A percentile compares a stretch with the other conserved stretches of the same genome.
Conservation (phyloP, 192 early-diverging fungal species). For the Entophlyctis luteolus region DNA sequence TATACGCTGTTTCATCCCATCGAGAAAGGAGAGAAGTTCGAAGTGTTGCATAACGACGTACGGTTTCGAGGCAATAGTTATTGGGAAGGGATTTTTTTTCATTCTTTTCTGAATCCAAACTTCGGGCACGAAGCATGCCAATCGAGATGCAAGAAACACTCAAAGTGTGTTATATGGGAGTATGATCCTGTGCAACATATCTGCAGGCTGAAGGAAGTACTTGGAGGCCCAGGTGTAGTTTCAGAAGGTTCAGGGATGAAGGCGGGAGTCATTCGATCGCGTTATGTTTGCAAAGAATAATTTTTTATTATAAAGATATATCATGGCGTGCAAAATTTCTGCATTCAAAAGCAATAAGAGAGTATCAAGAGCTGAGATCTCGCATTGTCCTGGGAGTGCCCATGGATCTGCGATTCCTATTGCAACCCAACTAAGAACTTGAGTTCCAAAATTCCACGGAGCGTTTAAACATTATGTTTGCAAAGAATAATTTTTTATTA, state of each 20-base stretch:
- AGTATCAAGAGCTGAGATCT: no score
- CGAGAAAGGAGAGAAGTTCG: background rate
- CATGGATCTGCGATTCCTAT: no score
- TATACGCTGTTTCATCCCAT: background rate
- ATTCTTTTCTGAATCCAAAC: background rate
- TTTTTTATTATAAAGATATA: no score
- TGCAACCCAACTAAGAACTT: no score
- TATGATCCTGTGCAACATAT: background rate
- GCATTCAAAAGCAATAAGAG: no score
- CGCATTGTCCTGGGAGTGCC: no score
- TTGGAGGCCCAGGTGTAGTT: background rate
- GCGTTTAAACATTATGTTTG: no score
- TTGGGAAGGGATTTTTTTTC: background rate
- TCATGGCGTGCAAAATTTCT: no score
- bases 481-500: no score
- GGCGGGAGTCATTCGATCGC: background rate
- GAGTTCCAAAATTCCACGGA: no score
- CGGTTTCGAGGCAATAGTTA: background rate
- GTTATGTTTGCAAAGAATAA: background rate
- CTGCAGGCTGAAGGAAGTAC: background rate
- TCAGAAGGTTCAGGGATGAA: background rate
- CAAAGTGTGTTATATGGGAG: background rate
- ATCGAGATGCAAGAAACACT: background rate
- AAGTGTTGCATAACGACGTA: background rate
- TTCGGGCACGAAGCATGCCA: background rate